These are phyloP conservation scores for Fomitopsis pinicola DNA, from an alignment of 1,284 basidiomycete genomes.

Conservation along the genomic window DNA sequence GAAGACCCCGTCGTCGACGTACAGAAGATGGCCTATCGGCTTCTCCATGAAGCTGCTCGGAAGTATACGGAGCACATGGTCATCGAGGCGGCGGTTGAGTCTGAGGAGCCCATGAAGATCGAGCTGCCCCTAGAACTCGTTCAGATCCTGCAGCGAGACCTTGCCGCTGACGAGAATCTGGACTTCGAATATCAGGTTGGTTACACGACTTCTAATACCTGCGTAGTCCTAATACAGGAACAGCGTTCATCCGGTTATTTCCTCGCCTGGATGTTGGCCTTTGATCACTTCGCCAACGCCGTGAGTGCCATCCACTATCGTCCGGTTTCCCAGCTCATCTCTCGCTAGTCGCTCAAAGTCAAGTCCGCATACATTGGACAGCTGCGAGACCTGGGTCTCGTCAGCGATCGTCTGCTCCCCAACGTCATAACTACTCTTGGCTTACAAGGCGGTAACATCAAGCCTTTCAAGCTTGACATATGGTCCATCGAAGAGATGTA, in stretches of 20 bases:
- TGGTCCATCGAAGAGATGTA: conserved; percentile 88
- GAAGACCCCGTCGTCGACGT: conserved; percentile 62
- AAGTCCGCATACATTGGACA: conserved; percentile 83
- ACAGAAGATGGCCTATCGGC: conserved; percentile 66
- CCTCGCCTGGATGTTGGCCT: conserved; percentile 87
- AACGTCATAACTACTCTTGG: conserved; percentile 68
- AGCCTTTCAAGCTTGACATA: conserved; percentile 70
- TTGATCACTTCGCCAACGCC: conserved; percentile 85
- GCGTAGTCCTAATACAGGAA: neutral
- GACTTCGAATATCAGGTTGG: conserved; percentile 34
- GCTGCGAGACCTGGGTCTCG: conserved; percentile 65
- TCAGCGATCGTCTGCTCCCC: conserved; percentile 70
- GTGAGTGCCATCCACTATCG: conserved; percentile 41
- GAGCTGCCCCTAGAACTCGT: conserved; percentile 68
- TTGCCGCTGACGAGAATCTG: conserved; percentile 36
- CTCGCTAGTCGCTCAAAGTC: conserved; percentile 72
- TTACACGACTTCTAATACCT: neutral
- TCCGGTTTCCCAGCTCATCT: neutral
- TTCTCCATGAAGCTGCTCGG: conserved; percentile 60
- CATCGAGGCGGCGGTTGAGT: conserved; percentile 79
- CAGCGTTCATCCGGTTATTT: conserved; percentile 61
- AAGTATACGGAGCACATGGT: conserved; percentile 77
- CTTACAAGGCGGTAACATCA: conserved; percentile 54
- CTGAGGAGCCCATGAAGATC: conserved; percentile 43
- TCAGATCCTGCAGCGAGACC: conserved; percentile 49